Evolutionary conservation across 2,329 filamentous ascomycete genomes (phyloP).

Genomic region (Penicillium sp.): DNA sequence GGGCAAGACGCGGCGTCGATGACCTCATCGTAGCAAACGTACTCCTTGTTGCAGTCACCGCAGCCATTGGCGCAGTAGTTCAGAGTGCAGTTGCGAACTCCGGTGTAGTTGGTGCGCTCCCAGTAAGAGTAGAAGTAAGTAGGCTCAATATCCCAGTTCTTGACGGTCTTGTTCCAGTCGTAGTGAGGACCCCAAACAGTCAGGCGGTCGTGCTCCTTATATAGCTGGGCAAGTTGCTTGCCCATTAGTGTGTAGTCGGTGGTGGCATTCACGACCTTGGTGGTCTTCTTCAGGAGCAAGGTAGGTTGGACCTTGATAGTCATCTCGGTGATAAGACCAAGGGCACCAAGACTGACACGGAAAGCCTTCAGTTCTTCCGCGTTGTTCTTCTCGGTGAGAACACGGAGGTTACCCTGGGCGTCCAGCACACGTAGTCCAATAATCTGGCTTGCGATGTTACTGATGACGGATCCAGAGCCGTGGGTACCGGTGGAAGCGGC

Average conservation of each 20-base stretch:
- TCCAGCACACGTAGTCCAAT: slow-evolving; percentile 1
- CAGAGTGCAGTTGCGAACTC: neutral
- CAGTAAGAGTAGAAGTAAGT: too few species aligned
- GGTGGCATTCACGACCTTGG: neutral
- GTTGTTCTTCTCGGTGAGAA: neutral
- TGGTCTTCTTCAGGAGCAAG: neutral
- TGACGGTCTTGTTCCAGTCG: neutral
- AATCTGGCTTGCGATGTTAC: slow-evolving; percentile 1
- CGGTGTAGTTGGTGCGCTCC: slow-evolving; percentile 2
- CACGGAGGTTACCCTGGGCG: slow-evolving; percentile 1
- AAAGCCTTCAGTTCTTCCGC: neutral
- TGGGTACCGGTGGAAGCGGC: slow-evolving; percentile 2
- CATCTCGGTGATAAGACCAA: slow-evolving; percentile 2
- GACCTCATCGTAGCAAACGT: slow-evolving; percentile 2
- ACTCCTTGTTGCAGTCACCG: slow-evolving; percentile 1
- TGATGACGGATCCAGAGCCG: neutral
- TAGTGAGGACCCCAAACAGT: slow-evolving; percentile 1
- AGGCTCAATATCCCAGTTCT: too few species aligned
- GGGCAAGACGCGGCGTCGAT: neutral
- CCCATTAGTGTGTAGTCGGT: neutral
- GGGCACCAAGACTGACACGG: slow-evolving; percentile 1
- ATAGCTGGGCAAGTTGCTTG: neutral
- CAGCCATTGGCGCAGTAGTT: slow-evolving; percentile 4
- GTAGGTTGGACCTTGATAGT: neutral
- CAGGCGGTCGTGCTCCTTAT: neutral